Evolutionary conservation across 176 grass and related monocot species (phyloP).

Genomic region (Bonia amplexicaulis): DNA sequence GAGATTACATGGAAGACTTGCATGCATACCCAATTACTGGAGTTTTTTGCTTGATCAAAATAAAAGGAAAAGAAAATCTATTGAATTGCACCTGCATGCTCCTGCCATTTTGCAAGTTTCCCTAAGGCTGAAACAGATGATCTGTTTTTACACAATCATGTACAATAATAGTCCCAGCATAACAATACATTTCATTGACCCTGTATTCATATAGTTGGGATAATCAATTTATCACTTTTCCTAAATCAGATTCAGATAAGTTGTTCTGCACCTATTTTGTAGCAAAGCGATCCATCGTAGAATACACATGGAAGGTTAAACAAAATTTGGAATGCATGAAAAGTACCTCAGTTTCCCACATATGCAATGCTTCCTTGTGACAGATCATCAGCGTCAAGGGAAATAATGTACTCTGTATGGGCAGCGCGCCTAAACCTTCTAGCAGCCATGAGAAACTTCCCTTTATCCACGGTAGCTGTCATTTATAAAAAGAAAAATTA

Average conservation of each 20-base stretch:
- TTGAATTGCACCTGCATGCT: neutral
- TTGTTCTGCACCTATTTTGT: neutral
- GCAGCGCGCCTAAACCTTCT: constrained; percentile 71
- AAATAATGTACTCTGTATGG: constrained; percentile 80
- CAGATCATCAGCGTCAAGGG: constrained; percentile 69
- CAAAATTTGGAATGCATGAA: neutral
- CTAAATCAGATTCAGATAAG: neutral
- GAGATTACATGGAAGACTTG: neutral
- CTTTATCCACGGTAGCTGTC: constrained; percentile 63
- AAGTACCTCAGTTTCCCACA: constrained; percentile 77
- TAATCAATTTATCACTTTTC: neutral
- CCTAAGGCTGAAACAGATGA: neutral
- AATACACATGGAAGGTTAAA: neutral
- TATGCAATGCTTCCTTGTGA: constrained; percentile 82
- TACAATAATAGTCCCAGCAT: neutral
- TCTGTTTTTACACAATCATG: neutral
- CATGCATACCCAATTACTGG: neutral
- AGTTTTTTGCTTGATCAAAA: neutral
- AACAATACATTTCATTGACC: neutral
- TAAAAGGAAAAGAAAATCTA: neutral
- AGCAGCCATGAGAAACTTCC: constrained; percentile 91
- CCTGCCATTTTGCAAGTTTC: neutral
- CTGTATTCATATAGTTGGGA: neutral
- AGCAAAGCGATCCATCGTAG: neutral
- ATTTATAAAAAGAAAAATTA: neutral